phyloP scores from a whole-genome alignment of 78 protist species.

The Andalucia godoyi region DNA sequence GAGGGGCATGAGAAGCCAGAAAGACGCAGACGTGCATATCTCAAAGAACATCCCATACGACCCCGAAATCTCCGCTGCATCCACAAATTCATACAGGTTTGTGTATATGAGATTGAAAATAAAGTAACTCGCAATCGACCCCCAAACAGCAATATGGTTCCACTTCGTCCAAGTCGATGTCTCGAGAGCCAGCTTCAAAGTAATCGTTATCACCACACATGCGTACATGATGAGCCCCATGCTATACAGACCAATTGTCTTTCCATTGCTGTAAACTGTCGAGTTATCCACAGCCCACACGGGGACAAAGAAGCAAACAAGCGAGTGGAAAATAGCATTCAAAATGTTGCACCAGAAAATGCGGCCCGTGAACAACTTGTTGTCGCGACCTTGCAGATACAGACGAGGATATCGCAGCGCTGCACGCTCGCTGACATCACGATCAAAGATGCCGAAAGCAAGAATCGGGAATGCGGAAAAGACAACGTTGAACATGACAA shows the following conservation, averaged over 20 bases:
- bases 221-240: too few species aligned
- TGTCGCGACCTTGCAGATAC: slow-evolving; percentile 2
- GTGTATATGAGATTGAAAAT: too few species aligned
- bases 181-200: slow-evolving; percentile 30
- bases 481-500: slow-evolving; percentile 38
- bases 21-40: too few species aligned
- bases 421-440: slow-evolving; percentile 24
- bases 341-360: background rate
- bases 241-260: too few species aligned
- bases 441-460: slow-evolving; percentile 31
- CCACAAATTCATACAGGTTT: too few species aligned
- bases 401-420: slow-evolving; percentile 3
- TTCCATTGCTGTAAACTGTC: too few species aligned
- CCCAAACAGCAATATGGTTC: too few species aligned
- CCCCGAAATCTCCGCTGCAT: too few species aligned
- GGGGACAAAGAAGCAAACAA: slow-evolving; percentile 7
- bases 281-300: too few species aligned
- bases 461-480: slow-evolving; percentile 50
- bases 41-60: too few species aligned
- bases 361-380: background rate
- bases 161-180: background rate
- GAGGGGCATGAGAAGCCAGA: too few species aligned
- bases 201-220: slow-evolving; percentile 10
- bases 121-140: too few species aligned
- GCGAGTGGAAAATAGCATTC: slow-evolving; percentile 8